Evolutionary conservation across 306 rosid species (phyloP).

Genomic region (Oxytropis ochrocephala): DNA sequence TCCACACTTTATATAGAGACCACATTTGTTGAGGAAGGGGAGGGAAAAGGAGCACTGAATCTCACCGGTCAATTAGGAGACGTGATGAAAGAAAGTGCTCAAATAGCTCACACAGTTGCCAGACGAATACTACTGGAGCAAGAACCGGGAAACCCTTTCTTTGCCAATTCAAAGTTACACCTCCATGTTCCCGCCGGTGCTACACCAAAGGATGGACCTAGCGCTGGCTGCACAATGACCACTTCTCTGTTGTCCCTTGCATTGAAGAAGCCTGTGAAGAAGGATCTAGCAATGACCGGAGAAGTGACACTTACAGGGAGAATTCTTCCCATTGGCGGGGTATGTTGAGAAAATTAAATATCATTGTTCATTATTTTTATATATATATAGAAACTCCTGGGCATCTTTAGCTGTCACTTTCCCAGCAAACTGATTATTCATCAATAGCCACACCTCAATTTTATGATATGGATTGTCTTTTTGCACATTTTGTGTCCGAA

Average conservation of each 20-base stretch:
- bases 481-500: slow-evolving; percentile 6
- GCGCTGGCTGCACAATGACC: slow-evolving; percentile 99
- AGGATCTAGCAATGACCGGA: slow-evolving; percentile 97
- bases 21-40: slow-evolving; percentile 70
- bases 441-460: neutral
- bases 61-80: slow-evolving; percentile 98
- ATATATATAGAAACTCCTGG: neutral
- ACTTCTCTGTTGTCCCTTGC: slow-evolving; percentile 91
- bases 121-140: slow-evolving; percentile 54
- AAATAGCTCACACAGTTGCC: slow-evolving; percentile 92
- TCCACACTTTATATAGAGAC: slow-evolving; percentile 95
- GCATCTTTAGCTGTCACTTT: neutral
- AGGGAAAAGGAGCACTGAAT: slow-evolving; percentile 75
- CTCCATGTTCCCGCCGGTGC: slow-evolving; percentile 99
- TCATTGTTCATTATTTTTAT: slow-evolving; percentile 5
- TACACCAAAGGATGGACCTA: slow-evolving; percentile 98
- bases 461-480: neutral
- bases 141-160: slow-evolving; percentile 60
- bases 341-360: slow-evolving; percentile 33
- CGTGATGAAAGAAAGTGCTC: slow-evolving; percentile 99
- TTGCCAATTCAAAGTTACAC: slow-evolving; percentile 76
- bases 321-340: slow-evolving; percentile 99
- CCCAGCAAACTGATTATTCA: too few species aligned
- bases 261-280: slow-evolving; percentile 78
- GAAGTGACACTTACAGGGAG: slow-evolving; percentile 96